These are phyloP conservation scores for Somion occarium DNA, from an alignment of 1,284 basidiomycete species.

Conservation along the genomic window DNA sequence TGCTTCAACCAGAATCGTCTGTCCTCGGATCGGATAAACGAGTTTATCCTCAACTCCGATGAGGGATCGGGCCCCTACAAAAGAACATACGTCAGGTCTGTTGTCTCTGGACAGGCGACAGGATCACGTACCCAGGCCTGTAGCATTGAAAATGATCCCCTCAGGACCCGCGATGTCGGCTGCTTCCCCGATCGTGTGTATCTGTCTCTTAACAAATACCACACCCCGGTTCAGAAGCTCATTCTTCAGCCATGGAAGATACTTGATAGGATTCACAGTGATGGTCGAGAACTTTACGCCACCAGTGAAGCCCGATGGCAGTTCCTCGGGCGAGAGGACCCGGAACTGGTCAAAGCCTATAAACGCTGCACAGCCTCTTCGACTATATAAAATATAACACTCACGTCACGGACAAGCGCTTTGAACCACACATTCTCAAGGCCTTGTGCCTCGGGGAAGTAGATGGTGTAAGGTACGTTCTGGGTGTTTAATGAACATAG, in stretches of 20 bases:
- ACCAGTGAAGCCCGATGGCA: conserved; percentile 28
- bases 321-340: conserved; percentile 29
- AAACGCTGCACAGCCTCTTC: too few relatives aligned
- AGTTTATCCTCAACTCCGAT: conserved; percentile 75
- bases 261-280: conserved; percentile 42
- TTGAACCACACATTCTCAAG: conserved; percentile 45
- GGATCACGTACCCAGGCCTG: conserved; percentile 37
- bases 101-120: background rate
- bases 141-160: conserved; percentile 44
- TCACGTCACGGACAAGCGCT: conserved; percentile 45
- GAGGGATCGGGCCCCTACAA: conserved; percentile 60
- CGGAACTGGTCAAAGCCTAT: conserved; percentile 38
- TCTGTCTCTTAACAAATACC: conserved; percentile 24
- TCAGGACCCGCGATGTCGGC: conserved; percentile 29
- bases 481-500: conserved; percentile 14
- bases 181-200: conserved; percentile 38
- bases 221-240: conserved; percentile 31
- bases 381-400: too few relatives aligned
- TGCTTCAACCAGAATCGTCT: conserved; percentile 75
- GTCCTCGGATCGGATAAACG: conserved; percentile 80
- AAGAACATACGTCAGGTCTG: background rate
- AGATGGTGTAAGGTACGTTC: conserved; percentile 41
- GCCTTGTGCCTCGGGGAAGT: conserved; percentile 27
- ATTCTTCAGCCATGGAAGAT: conserved; percentile 45
- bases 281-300: conserved; percentile 43